Conservation (phyloP, 2,329 filamentous ascomycete species). For the Colletotrichum godetiae region DNA sequence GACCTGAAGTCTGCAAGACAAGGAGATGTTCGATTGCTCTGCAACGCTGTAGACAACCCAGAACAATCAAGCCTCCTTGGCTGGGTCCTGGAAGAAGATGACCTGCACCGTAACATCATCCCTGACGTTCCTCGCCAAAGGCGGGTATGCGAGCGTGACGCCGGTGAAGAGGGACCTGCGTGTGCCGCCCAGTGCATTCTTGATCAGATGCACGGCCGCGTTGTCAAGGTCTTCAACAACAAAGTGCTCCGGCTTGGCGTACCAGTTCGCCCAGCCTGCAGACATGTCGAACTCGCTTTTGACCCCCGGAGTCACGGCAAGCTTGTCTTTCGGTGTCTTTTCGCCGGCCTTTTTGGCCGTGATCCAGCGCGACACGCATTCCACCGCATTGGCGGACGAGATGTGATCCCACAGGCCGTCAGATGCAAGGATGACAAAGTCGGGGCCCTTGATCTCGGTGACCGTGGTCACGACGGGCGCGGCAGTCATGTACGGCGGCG, state of each 20-base stretch:
- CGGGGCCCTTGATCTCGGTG: conserved; percentile 56
- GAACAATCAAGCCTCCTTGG: conserved; percentile 1
- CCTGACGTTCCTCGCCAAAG: conserved; percentile 71
- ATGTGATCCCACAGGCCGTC: conserved; percentile 76
- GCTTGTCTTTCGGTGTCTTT: conserved; percentile 15
- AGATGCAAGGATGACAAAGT: conserved; percentile 74
- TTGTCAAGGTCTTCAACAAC: conserved; percentile 77
- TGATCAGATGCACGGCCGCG: conserved; percentile 82
- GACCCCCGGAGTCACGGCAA: neutral
- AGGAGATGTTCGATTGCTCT: neutral
- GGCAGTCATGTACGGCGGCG: conserved; percentile 76
- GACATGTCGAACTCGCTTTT: conserved; percentile 35
- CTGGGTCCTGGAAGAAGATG: conserved; percentile 64
- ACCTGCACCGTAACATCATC: conserved; percentile 90
- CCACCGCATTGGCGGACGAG: conserved; percentile 66
- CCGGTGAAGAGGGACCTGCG: conserved; percentile 80
- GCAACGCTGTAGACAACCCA: neutral
- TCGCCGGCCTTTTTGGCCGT: conserved; percentile 30
- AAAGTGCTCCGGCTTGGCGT: conserved; percentile 63
- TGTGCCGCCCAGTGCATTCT: conserved; percentile 83
- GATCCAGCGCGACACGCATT: conserved; percentile 67
- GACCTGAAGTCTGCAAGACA: neutral
- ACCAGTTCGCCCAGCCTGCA: conserved; percentile 36
- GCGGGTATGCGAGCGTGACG: conserved; percentile 74
- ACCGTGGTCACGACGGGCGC: conserved; percentile 70